phyloP scores from a whole-genome alignment of 2,329 filamentous ascomycete genomes.

The Aaosphaeria arxii region DNA sequence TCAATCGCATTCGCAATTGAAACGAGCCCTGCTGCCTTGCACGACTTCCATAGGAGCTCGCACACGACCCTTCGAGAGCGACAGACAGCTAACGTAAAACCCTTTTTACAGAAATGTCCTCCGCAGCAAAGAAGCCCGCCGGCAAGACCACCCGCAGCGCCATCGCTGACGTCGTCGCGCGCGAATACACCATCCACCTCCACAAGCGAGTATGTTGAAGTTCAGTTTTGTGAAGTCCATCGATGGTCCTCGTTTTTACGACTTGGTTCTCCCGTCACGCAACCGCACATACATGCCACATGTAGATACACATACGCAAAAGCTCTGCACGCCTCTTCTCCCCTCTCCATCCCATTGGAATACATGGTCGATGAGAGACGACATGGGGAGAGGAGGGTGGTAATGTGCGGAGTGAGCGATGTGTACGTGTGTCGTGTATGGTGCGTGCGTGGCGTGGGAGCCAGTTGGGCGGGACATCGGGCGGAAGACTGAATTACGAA shows the following conservation, averaged over 20 bases:
- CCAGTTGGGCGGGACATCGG: constrained; percentile 46
- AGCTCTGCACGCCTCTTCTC: not conserved
- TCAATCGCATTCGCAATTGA: too few species aligned
- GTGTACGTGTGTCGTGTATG: not conserved
- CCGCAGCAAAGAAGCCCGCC: constrained; percentile 58
- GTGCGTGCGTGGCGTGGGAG: not conserved
- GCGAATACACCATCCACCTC: constrained; percentile 99
- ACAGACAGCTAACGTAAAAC: not conserved
- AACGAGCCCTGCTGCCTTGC: too few species aligned
- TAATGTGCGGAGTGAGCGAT: not conserved
- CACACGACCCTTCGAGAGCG: not conserved
- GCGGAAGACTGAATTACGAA: constrained; percentile 61
- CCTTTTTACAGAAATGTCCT: constrained; percentile 38
- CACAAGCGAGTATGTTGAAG: constrained; percentile 90
- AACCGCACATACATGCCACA: constrained; percentile 36
- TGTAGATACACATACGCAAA: not conserved
- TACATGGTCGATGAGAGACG: not conserved
- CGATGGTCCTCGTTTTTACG: constrained; percentile 48
- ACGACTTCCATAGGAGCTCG: constrained; percentile 6
- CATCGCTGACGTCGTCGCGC: constrained; percentile 97
- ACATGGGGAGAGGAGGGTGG: not conserved
- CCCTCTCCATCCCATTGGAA: not conserved
- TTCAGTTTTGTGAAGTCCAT: constrained; percentile 73
- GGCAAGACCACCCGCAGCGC: constrained; percentile 77
- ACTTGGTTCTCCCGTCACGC: constrained; percentile 24